A percentile compares a stretch with the other conserved stretches of the same genome.
Evolutionary conservation across 176 grass and related monocot species (phyloP).

Genomic region (Carex parvula): DNA sequence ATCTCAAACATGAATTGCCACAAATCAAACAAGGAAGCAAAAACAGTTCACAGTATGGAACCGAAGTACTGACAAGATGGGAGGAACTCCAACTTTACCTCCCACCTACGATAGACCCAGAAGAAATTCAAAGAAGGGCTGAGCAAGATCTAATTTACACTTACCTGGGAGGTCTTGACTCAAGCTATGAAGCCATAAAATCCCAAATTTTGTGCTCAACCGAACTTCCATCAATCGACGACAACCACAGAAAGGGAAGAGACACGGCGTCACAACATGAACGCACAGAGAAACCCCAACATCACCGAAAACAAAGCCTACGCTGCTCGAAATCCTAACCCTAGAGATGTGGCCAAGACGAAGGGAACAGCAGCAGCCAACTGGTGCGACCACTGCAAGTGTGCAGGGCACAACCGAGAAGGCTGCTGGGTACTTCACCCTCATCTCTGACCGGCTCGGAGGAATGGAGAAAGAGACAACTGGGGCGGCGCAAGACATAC

Average conservation of each 20-base stretch:
- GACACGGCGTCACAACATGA: no score
- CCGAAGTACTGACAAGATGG: not conserved
- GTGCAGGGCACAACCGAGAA: no score
- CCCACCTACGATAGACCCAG: not conserved
- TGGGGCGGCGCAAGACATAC: not conserved
- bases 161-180: not conserved
- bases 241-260: no score
- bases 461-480: no score
- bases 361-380: no score
- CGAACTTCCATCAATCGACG: not conserved
- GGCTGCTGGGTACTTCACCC: no score
- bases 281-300: no score
- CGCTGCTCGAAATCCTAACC: no score
- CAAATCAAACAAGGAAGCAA: not conserved
- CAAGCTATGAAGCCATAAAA: not conserved
- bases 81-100: not conserved
- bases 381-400: no score
- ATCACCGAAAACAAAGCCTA: no score
- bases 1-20: not conserved
- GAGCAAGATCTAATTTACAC: not conserved
- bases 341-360: no score
- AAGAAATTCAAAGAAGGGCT: not conserved
- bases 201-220: not conserved
- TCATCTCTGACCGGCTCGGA: no score
- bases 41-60: not conserved